Base-by-base conservation (phyloP, 1,284 basidiomycete genomes). In the Fomitopsis pinicola region DNA sequence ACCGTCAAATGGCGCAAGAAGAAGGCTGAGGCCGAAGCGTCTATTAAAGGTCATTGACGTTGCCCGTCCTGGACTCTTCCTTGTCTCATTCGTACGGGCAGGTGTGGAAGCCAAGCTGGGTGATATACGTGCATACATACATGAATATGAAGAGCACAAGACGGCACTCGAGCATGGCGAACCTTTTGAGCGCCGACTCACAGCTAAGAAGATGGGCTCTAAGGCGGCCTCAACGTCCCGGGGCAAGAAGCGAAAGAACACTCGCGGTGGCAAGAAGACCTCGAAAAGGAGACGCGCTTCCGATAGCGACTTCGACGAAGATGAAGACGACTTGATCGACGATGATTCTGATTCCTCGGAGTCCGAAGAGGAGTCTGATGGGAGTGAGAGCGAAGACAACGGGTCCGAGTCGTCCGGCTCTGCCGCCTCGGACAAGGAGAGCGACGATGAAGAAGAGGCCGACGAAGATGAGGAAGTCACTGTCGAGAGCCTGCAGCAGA, bases 221-320 rank as follows among this genome's bases (percentile, higher is more conserved):
- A 69, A 67, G 55, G 42, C 64, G n/a, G 59, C 67, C 26, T 60
- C 57, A 45, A 61, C 59, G 8, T 48, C 58, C 22, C 45, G 42
- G 36, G 57, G 72, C 58, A 82, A 80, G 69, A 86, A 86, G 67
- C 76, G 84, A 55, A 86, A 85, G 73, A 79, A 78, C 62, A 65
- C 64, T 5, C 67, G 76, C 17, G 71, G 72, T 22, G 78, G 76
- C 35, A 79, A 77, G 67, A 68, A 71, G 55, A 74, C 76, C 10
- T 75, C 80, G 42, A 72, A 72, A 53, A 78, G 76, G 59, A 72
- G 66, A 50, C 60, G 59, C 33, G 63, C 65, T 28, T 68, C 65
- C 53, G 69, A 72, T 17, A 72, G 72, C 28, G 69, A 69, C 30
- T 67, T 56, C 30, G 68, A 69, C 5, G 70, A 70, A 38, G 71